Evolutionary conservation across 2,329 filamentous ascomycete genomes (phyloP).

Genomic region (Sclerotinia nivalis): DNA sequence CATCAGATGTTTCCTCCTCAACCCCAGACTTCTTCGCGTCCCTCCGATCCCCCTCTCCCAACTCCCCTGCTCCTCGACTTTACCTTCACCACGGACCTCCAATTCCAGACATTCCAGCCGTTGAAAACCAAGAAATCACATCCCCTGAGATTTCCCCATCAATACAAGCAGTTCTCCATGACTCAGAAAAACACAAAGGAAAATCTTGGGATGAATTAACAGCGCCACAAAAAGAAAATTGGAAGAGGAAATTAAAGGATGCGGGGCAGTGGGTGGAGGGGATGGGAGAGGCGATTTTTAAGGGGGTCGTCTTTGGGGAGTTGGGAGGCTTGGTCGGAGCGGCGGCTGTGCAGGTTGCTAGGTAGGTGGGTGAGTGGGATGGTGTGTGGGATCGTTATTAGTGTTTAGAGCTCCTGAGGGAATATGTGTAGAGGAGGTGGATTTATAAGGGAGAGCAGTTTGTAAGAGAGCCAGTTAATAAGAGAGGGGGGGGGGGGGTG

Average conservation of each 20-base stretch:
- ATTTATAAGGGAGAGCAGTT: too few relatives aligned
- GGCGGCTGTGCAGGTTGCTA: conserved; percentile 30
- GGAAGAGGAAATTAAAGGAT: conserved; percentile 38
- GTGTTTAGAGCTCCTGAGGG: too few relatives aligned
- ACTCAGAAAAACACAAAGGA: conserved; percentile 32
- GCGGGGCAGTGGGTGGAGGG: conserved; percentile 42
- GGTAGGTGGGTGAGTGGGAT: background rate
- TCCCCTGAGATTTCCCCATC: background rate
- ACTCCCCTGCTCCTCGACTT: background rate
- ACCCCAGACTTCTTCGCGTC: conserved; percentile 16
- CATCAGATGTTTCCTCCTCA: background rate
- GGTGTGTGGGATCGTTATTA: too few relatives aligned
- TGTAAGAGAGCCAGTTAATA: background rate
- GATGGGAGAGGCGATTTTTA: conserved; percentile 38
- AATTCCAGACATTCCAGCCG: background rate
- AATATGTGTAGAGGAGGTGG: too few relatives aligned
- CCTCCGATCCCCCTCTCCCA: background rate
- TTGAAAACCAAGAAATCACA: background rate
- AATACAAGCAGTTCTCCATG: conserved; percentile 34
- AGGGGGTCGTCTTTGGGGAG: conserved; percentile 41
- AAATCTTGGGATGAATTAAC: conserved; percentile 40
- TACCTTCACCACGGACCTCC: background rate
- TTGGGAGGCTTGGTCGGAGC: conserved; percentile 37
- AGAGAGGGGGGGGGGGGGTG: too few relatives aligned
- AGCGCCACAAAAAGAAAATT: conserved; percentile 35